phyloP scores from a whole-genome alignment of 176 grass and related monocot species.

The Aegilops sharonensis region DNA sequence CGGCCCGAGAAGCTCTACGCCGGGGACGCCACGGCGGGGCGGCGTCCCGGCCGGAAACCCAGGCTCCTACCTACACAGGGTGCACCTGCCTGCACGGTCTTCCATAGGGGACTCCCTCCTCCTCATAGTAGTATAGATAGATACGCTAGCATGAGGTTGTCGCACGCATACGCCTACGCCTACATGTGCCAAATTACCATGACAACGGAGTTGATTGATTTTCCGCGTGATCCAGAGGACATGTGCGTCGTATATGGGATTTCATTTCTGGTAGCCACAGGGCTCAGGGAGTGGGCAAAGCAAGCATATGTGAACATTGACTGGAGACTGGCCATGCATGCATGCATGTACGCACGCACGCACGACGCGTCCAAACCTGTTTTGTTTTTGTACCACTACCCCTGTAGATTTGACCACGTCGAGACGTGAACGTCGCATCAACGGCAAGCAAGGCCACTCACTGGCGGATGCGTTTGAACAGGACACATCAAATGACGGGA shows the following conservation, averaged over 20 bases:
- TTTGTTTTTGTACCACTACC: not conserved
- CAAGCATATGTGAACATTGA: not conserved
- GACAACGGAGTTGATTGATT: not conserved
- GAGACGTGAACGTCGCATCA: constrained; percentile 24
- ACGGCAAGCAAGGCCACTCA: not conserved
- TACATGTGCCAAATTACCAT: not conserved
- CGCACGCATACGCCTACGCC: too few species aligned
- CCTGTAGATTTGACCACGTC: constrained; percentile 30
- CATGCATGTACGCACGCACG: not conserved
- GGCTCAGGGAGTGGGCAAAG: not conserved
- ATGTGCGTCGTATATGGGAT: not conserved
- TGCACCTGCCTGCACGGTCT: constrained; percentile 16
- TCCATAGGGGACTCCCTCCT: not conserved
- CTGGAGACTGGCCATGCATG: too few species aligned
- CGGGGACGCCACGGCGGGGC: not conserved
- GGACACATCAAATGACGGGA: constrained; percentile 1
- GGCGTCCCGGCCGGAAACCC: not conserved
- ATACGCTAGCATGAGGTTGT: not conserved
- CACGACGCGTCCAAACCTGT: not conserved
- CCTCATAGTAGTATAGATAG: not conserved
- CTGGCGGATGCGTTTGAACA: constrained; percentile 17
- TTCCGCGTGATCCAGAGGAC: not conserved
- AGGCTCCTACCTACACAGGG: not conserved
- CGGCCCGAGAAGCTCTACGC: constrained; percentile 17
- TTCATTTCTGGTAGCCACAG: not conserved